Base-by-base conservation (phyloP, 2,329 filamentous ascomycete genomes). In the Corinectria fuckeliana region DNA sequence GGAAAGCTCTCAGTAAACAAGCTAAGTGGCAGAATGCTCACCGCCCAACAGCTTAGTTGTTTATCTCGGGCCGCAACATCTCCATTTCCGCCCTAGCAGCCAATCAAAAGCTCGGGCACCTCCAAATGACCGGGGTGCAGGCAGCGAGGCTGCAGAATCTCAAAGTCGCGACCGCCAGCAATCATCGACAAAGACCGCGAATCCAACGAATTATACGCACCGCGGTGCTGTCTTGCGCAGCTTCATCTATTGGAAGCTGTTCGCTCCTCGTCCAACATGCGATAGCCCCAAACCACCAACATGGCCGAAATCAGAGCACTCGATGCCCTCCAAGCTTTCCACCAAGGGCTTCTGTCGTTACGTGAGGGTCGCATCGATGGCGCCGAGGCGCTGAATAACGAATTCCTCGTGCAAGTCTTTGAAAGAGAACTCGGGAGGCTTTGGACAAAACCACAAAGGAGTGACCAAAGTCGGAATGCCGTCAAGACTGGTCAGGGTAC, bases 261-360 rank as follows among this genome's bases (percentile, higher is more conserved):
- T 58, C 54, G 54, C 39, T 63, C 48, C 51, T 49, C 57, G 39
- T 62, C 61, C 74, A 77, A 67, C 68, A 82, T 83, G 81, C 79
- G 74, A 82, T 82, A 82, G 77, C 68, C 64, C 68, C 64, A 66
- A 66, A 73, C 64, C 62, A 72, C 70, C 76, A 80, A 71, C 66
- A 94, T 95, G 92, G 87, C 89, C 75, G 88, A 90, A 72, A 81
- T 87, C 74, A 88, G 88, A 74, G 87, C 85, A 72, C 83, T 96
- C 72, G 89, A 89, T 72, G 86, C 88, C 77, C 87, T 98, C 71
- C 88, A 93, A 80, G 88, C 87, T 76, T 87, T 99, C 69, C 91
- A 96, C 76, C 87, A 91, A 75, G 93, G 97, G 78, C 87, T 99
- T 62, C 81, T 90, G 68, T 88, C 90, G 57, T 83, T 95, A 69